Evolutionary conservation across 2,329 filamentous ascomycete genomes (phyloP), one percentile per base, ranked within the genome.

Genomic region (Mycosphaerella arachidis): DNA sequence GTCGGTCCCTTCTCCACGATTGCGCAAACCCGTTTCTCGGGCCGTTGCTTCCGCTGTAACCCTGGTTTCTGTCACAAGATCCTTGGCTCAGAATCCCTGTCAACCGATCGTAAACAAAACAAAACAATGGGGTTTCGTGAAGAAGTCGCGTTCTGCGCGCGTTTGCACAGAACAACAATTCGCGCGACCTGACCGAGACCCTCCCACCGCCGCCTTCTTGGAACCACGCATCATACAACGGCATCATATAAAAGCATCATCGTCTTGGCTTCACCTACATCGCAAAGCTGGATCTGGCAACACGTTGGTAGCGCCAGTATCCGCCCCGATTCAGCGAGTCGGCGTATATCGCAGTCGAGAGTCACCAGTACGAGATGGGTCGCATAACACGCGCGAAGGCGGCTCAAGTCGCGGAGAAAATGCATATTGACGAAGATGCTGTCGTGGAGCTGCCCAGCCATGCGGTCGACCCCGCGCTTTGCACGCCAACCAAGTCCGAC

Each of bases 381-480:
- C 77, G 77, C 71, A 70, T 79, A 62, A 80, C 77, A 57, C 75
- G 78, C 60, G 75, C 77, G 37, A 70, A 70, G 56, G 72, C 72
- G 16, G 74, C 74, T 51, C 70, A 74, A 64, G 71, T 76, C 68
- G 74, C 76, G 13, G 71, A 74, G 58, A 61, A 69, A 40, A 63
- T 74, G 59, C 74, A 76, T 54, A 67, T 76, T 56, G 68, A 73
- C 67, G 68, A 71, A 43, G 72, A 72, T 57, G 70, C 58, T 4
- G 53, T 73, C 8, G 61, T 69, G 55, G 74, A 74, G 53, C 65
- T 72, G 60, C 66, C 69, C 40, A 64, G 56, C 35, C 53, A 53
- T 18, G 61, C 53, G 33, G 24, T 53, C 13, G 46, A 56, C 6
- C 53, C 57, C 24, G 59, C 58, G 20, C 40, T 43, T 43, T 16